phyloP scores from a whole-genome alignment of 2,329 filamentous ascomycete species.

The Cordyceps fumosorosea region DNA sequence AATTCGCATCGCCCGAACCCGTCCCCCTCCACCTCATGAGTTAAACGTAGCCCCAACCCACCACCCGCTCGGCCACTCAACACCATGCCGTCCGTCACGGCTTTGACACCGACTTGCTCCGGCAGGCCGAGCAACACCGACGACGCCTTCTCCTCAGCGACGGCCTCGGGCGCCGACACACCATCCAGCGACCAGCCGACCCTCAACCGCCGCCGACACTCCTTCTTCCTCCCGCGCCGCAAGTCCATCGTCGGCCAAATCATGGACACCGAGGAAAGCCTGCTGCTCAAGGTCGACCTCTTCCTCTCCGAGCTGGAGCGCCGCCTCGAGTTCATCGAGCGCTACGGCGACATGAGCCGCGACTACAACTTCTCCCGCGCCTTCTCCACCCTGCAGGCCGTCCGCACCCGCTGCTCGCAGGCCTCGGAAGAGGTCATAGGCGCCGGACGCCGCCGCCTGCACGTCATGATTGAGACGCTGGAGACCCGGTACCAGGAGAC shows the following conservation, averaged over 20 bases:
- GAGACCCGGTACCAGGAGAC: conserved; percentile 84
- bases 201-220: conserved; percentile 39
- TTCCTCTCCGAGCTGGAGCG: conserved; percentile 83
- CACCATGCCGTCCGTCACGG: conserved; percentile 33
- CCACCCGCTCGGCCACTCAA: background rate
- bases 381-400: conserved; percentile 77
- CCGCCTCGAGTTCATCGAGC: conserved; percentile 81
- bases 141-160: conserved; percentile 29
- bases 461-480: conserved; percentile 86
- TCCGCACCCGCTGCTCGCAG: conserved; percentile 80
- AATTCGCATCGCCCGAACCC: background rate
- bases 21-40: background rate
- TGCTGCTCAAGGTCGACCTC: conserved; percentile 63
- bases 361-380: conserved; percentile 80
- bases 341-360: conserved; percentile 74
- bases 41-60: background rate
- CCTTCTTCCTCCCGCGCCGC: conserved; percentile 50
- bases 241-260: conserved; percentile 54
- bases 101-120: conserved; percentile 32
- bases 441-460: conserved; percentile 73
- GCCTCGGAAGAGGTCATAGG: conserved; percentile 88
- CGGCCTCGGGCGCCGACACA: conserved; percentile 36
- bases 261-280: conserved; percentile 56
- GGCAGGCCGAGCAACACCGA: conserved; percentile 26
- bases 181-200: conserved; percentile 25